These are phyloP conservation scores for Eutrema salsugineum DNA, from an alignment of 441 rosid genomes.

Conservation along the genomic window DNA sequence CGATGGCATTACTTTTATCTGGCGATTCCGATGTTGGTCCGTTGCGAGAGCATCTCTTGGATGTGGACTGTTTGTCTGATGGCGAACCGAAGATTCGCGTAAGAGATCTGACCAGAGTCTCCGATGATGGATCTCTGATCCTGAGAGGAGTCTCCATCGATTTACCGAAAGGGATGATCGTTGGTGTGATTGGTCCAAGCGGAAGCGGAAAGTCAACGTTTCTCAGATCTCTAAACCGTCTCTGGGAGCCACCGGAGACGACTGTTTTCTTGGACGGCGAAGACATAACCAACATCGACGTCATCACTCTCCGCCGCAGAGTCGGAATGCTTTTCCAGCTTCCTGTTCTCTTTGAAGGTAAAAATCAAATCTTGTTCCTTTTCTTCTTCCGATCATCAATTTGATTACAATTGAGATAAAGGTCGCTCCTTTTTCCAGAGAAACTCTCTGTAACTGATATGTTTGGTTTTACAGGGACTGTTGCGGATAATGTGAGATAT, in stretches of 20 bases:
- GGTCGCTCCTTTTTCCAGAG: neutral
- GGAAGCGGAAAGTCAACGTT: slow-evolving; percentile 92
- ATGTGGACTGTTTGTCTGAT: slow-evolving; percentile 24
- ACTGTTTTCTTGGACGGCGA: slow-evolving; percentile 67
- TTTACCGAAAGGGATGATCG: slow-evolving; percentile 52
- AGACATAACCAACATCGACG: slow-evolving; percentile 61
- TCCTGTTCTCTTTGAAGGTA: slow-evolving; percentile 85
- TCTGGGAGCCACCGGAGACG: slow-evolving; percentile 79
- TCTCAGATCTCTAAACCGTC: slow-evolving; percentile 68
- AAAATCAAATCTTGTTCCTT: neutral
- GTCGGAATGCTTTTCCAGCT: slow-evolving; percentile 99
- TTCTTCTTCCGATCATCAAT: neutral
- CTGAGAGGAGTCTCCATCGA: slow-evolving; percentile 50
- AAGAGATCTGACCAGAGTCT: slow-evolving; percentile 41
- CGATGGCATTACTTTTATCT: slow-evolving; percentile 14
- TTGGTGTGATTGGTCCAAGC: slow-evolving; percentile 93
- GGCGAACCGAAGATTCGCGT: slow-evolving; percentile 43
- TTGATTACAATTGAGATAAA: neutral
- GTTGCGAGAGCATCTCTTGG: slow-evolving; percentile 40
- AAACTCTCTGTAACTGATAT: neutral
- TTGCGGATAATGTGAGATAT: slow-evolving; percentile 73
- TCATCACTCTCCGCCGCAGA: slow-evolving; percentile 71
- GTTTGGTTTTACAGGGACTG: slow-evolving; percentile 49
- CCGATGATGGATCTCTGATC: slow-evolving; percentile 50
- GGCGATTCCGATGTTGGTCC: neutral